These are phyloP conservation scores for Brassica rapa DNA, from an alignment of 345 rosid genomes.

Conservation along the genomic window DNA sequence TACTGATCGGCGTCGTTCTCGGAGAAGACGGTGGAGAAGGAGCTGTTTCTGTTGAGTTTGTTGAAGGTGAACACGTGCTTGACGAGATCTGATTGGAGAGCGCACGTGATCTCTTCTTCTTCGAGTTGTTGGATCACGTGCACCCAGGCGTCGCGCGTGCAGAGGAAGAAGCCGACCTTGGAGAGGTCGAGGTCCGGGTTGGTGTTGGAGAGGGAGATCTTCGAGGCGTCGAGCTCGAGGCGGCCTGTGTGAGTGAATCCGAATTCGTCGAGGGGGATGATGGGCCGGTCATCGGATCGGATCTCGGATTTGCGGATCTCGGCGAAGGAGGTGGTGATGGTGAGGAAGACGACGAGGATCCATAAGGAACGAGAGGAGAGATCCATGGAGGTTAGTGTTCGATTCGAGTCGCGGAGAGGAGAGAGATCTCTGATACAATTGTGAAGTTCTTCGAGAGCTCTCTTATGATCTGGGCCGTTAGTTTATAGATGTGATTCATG, in stretches of 20 bases:
- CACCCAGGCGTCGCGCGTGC: slow-evolving; percentile 82
- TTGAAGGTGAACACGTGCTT: slow-evolving; percentile 69
- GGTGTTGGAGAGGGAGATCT: slow-evolving; percentile 51
- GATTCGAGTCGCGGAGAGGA: neutral
- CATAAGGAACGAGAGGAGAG: slow-evolving; percentile 24
- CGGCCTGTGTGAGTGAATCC: slow-evolving; percentile 88
- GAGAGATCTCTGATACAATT: slow-evolving; percentile 33
- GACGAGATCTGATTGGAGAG: slow-evolving; percentile 65
- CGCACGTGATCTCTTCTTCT: slow-evolving; percentile 72
- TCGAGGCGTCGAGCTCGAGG: slow-evolving; percentile 71
- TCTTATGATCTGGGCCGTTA: neutral
- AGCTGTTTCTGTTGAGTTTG: slow-evolving; percentile 41
- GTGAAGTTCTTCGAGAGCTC: neutral
- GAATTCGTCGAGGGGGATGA: slow-evolving; percentile 82
- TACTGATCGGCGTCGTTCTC: slow-evolving; percentile 71
- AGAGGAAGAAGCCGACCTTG: slow-evolving; percentile 89
- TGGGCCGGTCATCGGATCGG: slow-evolving; percentile 69
- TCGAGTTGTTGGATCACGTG: slow-evolving; percentile 77
- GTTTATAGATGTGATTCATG: neutral
- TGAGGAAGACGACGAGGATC: slow-evolving; percentile 18
- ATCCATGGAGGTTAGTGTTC: slow-evolving; percentile 41
- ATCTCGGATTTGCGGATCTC: slow-evolving; percentile 76
- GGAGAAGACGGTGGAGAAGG: slow-evolving; percentile 23
- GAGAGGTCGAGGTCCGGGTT: slow-evolving; percentile 67
- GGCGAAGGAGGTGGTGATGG: slow-evolving; percentile 43